A percentile compares a stretch with the other conserved stretches of the same genome.
phyloP scores from a whole-genome alignment of 805 yeast species.

The Yamadazyma ubonensis region DNA sequence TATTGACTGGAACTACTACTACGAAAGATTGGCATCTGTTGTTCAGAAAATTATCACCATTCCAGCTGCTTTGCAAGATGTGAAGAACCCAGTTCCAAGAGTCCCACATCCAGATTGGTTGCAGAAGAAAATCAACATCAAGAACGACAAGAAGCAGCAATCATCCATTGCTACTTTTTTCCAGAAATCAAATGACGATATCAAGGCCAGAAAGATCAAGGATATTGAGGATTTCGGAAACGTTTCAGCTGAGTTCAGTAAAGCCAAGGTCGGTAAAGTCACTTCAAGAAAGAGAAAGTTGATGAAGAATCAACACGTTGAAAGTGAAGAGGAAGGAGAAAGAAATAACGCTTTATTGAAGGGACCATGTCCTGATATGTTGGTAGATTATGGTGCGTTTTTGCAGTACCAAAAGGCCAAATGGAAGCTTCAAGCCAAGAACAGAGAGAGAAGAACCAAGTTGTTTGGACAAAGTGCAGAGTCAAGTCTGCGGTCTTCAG shows the following conservation, averaged over 20 bases:
- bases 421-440: constrained; percentile 79
- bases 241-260: constrained; percentile 22
- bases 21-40: constrained; percentile 87
- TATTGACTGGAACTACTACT: constrained; percentile 91
- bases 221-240: constrained; percentile 78
- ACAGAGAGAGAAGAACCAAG: constrained; percentile 66
- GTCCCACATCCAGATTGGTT: constrained; percentile 96
- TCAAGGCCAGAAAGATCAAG: constrained; percentile 32
- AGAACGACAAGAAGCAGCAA: constrained; percentile 72
- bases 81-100: constrained; percentile 90
- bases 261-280: constrained; percentile 45
- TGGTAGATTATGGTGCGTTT: constrained; percentile 65
- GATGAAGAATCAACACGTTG: constrained; percentile 16
- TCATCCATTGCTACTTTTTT: constrained; percentile 61
- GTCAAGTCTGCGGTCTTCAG: constrained; percentile 53
- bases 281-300: constrained; percentile 46
- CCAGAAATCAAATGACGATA: constrained; percentile 39
- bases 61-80: constrained; percentile 93
- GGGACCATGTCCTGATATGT: constrained; percentile 63
- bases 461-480: constrained; percentile 70
- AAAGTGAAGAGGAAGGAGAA: constrained; percentile 46
- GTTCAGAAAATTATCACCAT: constrained; percentile 93
- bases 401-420: constrained; percentile 77
- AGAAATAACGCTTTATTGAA: constrained; percentile 46
- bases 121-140: constrained; percentile 55